These are phyloP conservation scores for Beauveria rudraprayagi DNA, from an alignment of 2,329 filamentous ascomycete species.

Conservation along the genomic window DNA sequence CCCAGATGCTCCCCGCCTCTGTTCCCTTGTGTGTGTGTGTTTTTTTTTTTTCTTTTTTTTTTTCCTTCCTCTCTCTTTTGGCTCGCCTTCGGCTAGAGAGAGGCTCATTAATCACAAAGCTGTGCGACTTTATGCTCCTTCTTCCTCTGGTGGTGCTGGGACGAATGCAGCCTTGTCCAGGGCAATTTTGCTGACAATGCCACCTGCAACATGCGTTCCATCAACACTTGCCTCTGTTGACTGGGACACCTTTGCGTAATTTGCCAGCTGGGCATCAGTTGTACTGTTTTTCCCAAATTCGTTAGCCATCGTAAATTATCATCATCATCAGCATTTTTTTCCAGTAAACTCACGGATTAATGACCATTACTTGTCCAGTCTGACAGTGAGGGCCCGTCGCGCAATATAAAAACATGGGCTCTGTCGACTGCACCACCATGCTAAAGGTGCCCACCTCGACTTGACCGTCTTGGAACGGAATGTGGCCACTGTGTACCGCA, in stretches of 20 bases:
- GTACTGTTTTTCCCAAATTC: neutral
- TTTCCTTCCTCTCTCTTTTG: no score
- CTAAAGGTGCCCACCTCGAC: constrained; percentile 36
- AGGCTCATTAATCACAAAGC: neutral
- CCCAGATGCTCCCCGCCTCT: no score
- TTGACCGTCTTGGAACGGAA: constrained; percentile 29
- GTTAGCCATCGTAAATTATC: neutral
- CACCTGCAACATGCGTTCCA: constrained; percentile 15
- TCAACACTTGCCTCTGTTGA: constrained; percentile 17
- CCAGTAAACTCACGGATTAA: constrained; percentile 34
- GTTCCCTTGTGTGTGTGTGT: no score
- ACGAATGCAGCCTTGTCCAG: neutral
- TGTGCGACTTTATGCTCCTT: neutral
- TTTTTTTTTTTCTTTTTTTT: no score
- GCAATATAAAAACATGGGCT: constrained; percentile 44
- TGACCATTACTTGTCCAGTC: constrained; percentile 40
- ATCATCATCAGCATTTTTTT: no score
- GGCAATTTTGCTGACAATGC: constrained; percentile 7
- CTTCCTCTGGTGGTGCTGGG: neutral
- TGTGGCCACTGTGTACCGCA: constrained; percentile 33
- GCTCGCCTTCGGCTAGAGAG: no score
- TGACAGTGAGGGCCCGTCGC: constrained; percentile 41
- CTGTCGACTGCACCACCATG: constrained; percentile 34
- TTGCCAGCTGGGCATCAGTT: neutral
- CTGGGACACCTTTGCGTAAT: constrained; percentile 7